Percentiles rank a stretch among this genome's conserved stretches.
Evolutionary conservation across 2,329 filamentous ascomycete genomes (phyloP).

Genomic region (Monilinia aucupariae): DNA sequence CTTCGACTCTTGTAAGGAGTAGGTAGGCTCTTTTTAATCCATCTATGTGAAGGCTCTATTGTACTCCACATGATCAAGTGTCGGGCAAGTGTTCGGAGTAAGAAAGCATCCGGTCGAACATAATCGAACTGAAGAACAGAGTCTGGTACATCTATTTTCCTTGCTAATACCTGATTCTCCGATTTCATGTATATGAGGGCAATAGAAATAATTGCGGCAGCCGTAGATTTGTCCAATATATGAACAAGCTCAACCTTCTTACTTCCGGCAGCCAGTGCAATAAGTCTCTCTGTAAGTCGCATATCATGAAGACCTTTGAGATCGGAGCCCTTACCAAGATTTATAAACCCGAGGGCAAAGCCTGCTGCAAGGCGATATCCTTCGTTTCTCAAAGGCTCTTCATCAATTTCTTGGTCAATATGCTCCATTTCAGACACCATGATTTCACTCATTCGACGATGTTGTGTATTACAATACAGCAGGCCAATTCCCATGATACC

Average conservation of each 20-base stretch:
- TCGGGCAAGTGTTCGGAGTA: constrained; percentile 81
- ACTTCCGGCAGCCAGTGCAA: constrained; percentile 78
- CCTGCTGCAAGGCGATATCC: constrained; percentile 94
- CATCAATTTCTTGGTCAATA: constrained; percentile 71
- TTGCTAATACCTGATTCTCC: constrained; percentile 76
- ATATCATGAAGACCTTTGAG: constrained; percentile 88
- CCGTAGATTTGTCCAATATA: constrained; percentile 84
- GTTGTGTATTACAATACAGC: constrained; percentile 90
- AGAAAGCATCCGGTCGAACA: constrained; percentile 84
- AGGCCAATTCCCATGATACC: constrained; percentile 96
- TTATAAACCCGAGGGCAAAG: constrained; percentile 89
- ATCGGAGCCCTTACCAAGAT: constrained; percentile 84
- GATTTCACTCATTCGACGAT: constrained; percentile 96
- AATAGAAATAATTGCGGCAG: constrained; percentile 86
- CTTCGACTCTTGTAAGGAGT: constrained; percentile 58
- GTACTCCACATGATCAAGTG: constrained; percentile 90
- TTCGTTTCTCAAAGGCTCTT: constrained; percentile 82
- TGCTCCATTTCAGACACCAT: constrained; percentile 98
- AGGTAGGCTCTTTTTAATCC: constrained; percentile 73
- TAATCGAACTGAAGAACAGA: constrained; percentile 92
- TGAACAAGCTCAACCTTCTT: constrained; percentile 92
- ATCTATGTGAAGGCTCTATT: constrained; percentile 66
- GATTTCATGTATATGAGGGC: constrained; percentile 97
- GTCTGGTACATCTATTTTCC: constrained; percentile 89
- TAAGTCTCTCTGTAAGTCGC: constrained; percentile 80